Percentiles rank a stretch among this genome's conserved stretches.
phyloP scores from a whole-genome alignment of 768 basidiomycete species.

The Russula griseocarnosa region DNA sequence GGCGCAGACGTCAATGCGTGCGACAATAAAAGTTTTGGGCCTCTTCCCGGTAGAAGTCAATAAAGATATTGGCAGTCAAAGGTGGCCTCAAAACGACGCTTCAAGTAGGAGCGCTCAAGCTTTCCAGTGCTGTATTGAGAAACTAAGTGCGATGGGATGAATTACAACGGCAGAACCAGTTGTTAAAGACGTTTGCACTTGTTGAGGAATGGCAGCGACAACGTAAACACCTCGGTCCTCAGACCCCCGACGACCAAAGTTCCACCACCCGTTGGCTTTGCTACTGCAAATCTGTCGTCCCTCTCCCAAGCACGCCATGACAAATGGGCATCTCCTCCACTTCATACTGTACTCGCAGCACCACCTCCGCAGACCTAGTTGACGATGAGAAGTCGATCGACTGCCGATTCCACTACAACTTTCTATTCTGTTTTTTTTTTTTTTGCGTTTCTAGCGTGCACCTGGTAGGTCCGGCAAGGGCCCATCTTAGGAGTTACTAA shows the following conservation, averaged over 20 bases:
- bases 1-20: too few relatives aligned
- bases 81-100: too few relatives aligned
- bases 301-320: conserved; percentile 5
- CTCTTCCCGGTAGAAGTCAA: too few relatives aligned
- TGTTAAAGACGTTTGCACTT: too few relatives aligned
- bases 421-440: conserved; percentile 23
- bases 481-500: too few relatives aligned
- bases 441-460: conserved; percentile 11
- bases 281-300: not conserved
- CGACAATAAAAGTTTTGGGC: too few relatives aligned
- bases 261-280: conserved; percentile 24
- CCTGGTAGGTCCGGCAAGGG: conserved; percentile 1
- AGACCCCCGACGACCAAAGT: conserved; percentile 27
- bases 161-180: too few relatives aligned
- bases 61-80: too few relatives aligned
- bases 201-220: not conserved
- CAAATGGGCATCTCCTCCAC: conserved; percentile 20
- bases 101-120: too few relatives aligned
- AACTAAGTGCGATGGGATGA: too few relatives aligned
- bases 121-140: too few relatives aligned
- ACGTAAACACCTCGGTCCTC: too few relatives aligned
- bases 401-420: conserved; percentile 5
- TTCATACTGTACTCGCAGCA: conserved; percentile 24
- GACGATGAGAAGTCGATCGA: conserved; percentile 25
- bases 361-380: conserved; percentile 23